These are phyloP conservation scores for Cydonia oblonga DNA, from an alignment of 331 rosid genomes.

Conservation along the genomic window DNA sequence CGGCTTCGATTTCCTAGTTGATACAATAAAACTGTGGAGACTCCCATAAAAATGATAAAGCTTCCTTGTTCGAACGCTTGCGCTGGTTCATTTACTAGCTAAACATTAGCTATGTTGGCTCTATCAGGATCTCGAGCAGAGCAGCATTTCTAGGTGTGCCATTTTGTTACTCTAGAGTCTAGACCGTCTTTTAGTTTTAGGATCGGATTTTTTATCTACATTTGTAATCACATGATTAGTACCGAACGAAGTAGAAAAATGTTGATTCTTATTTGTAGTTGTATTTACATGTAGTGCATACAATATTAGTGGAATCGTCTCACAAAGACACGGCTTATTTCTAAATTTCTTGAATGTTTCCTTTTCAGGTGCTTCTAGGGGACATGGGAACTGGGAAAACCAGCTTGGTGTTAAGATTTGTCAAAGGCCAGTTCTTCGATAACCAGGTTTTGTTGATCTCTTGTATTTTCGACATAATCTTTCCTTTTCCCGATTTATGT, in stretches of 20 bases:
- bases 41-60: not conserved
- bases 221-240: not conserved
- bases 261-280: not conserved
- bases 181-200: not conserved
- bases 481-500: not conserved
- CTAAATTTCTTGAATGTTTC: not conserved
- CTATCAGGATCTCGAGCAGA: not conserved
- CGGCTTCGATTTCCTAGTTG: not conserved
- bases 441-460: conserved; percentile 29
- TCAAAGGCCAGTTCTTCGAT: conserved; percentile 44
- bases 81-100: not conserved
- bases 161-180: not conserved
- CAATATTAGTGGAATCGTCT: not conserved
- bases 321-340: not conserved
- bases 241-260: not conserved
- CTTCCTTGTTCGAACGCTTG: not conserved
- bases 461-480: not conserved
- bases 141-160: not conserved
- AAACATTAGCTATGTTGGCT: not conserved
- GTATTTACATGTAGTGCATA: not conserved
- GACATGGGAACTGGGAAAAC: conserved; percentile 72
- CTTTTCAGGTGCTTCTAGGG: conserved; percentile 49
- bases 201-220: not conserved
- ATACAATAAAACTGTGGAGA: not conserved
- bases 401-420: conserved; percentile 55